Evolutionary conservation across 805 yeast genomes (phyloP).

Genomic region (Yarrowia porcina): DNA sequence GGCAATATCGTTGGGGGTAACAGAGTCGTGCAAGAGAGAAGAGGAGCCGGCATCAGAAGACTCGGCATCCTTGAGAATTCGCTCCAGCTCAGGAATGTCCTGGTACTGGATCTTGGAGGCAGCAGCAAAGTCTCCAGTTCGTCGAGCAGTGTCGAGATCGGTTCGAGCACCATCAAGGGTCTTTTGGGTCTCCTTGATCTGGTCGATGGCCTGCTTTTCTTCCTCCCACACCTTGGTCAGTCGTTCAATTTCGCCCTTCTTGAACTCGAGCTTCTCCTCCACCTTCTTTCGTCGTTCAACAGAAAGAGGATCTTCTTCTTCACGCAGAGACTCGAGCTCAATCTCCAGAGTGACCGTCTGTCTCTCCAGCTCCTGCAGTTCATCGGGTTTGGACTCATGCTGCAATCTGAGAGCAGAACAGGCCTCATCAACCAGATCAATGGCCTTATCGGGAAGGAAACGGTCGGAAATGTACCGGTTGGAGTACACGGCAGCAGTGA

Average conservation of each 20-base stretch:
- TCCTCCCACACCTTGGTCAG: constrained; percentile 83
- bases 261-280: constrained; percentile 60
- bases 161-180: constrained; percentile 79
- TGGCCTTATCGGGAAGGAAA: constrained; percentile 92
- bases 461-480: constrained; percentile 90
- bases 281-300: constrained; percentile 72
- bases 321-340: constrained; percentile 88
- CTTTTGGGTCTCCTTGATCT: constrained; percentile 73
- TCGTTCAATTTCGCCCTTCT: constrained; percentile 62
- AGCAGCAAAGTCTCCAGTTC: constrained; percentile 78
- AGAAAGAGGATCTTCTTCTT: constrained; percentile 85
- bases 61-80: constrained; percentile 54
- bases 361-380: constrained; percentile 83
- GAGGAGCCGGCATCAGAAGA: constrained; percentile 39
- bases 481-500: constrained; percentile 86
- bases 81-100: constrained; percentile 75
- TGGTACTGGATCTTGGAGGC: constrained; percentile 91
- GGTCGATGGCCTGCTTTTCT: constrained; percentile 73
- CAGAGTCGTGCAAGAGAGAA: constrained; percentile 77
- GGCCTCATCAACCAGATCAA: constrained; percentile 94
- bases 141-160: constrained; percentile 76
- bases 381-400: constrained; percentile 96
- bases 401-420: constrained; percentile 92
- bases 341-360: constrained; percentile 90
- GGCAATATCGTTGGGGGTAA: constrained; percentile 91